Base-by-base conservation (phyloP, 208 protist genomes). In the Leishmania arabica region DNA sequence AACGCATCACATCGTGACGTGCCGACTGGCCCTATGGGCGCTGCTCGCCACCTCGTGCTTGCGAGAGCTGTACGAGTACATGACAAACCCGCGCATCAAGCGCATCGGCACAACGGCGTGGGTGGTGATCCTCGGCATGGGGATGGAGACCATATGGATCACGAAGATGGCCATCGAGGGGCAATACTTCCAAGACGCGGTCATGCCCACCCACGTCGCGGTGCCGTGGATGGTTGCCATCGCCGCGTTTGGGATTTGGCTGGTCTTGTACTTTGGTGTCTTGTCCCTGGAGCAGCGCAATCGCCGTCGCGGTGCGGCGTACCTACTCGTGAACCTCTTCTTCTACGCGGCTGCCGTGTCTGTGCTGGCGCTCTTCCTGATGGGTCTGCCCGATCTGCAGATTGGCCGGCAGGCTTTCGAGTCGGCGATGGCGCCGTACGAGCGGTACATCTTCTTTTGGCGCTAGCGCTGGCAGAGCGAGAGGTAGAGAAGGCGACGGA, bases 31-130 rank as follows among this genome's bases (percentile, higher is more conserved):
- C 24, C 71, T 99, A 47, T 99, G 95, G 97, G 81, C 88, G 21
- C 77, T 97, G 42, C 78, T 98, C 34, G 97, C 90, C 70, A 89
- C 95, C 27, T 95, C 97, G 1, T 95, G 79, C 31, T 76, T 99
- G 58, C 86, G 97, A 19, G 98, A 99, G 87, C 93, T 94, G 81
- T 99, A 99, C 84, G 84, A 97, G 80, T 99, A 93, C 83, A 92
- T 99, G 60, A 88, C 84, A 31, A 92, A 96, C 76, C 78, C 88
- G 34, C 49, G 21, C 47, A 91, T 92, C 54, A 94, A 96, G 78
- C 95, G 94, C 66, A 82, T 99, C 62, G 96, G 97, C 76, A 93
- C 97, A 4, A 95, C 90, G 53, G 92, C 93, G 27, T 99, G 98
- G 96, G 92, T 99, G 31, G 87, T 87, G 17, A 91, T 91, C 51